phyloP scores from a whole-genome alignment of 2,329 filamentous ascomycete species.

The Phyllosticta ampelicida region DNA sequence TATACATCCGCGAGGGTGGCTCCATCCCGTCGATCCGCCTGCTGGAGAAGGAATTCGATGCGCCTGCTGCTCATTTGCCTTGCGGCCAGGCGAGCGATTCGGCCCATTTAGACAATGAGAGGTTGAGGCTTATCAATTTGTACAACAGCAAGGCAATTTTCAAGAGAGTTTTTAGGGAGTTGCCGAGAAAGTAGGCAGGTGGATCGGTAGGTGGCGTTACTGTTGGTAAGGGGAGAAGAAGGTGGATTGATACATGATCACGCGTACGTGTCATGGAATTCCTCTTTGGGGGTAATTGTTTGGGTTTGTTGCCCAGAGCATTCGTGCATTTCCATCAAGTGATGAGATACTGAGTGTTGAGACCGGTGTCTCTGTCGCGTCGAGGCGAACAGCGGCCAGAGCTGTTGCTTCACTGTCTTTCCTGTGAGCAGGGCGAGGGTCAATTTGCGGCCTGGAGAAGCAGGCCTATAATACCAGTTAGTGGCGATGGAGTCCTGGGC shows the following conservation, averaged over 20 bases:
- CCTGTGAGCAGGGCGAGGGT: too few relatives aligned
- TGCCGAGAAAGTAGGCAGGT: slow-evolving; percentile 33
- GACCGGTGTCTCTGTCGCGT: too few relatives aligned
- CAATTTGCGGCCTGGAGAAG: too few relatives aligned
- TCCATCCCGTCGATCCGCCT: slow-evolving; percentile 93
- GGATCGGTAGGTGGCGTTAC: background rate
- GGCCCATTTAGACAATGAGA: slow-evolving; percentile 90
- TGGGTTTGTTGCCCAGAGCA: too few relatives aligned
- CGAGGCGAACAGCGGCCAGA: too few relatives aligned
- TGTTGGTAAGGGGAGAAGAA: background rate
- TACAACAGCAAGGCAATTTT: slow-evolving; percentile 91
- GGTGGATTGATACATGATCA: background rate
- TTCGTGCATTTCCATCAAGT: too few relatives aligned
- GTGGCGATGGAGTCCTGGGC: too few relatives aligned
- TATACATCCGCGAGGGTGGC: slow-evolving; percentile 93
- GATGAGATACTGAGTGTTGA: too few relatives aligned
- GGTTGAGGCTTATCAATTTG: slow-evolving; percentile 77
- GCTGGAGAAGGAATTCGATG: slow-evolving; percentile 84
- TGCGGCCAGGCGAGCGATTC: slow-evolving; percentile 91
- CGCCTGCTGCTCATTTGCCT: slow-evolving; percentile 83
- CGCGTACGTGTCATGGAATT: too few relatives aligned
- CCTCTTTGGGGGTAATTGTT: too few relatives aligned
- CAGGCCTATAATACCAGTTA: too few relatives aligned
- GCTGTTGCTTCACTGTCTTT: too few relatives aligned
- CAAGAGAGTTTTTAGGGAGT: slow-evolving; percentile 64